Percentiles rank a stretch among this genome's conserved stretches.
phyloP scores from a whole-genome alignment of 495 filamentous ascomycete species.

The Aspergillus bridgeri region DNA sequence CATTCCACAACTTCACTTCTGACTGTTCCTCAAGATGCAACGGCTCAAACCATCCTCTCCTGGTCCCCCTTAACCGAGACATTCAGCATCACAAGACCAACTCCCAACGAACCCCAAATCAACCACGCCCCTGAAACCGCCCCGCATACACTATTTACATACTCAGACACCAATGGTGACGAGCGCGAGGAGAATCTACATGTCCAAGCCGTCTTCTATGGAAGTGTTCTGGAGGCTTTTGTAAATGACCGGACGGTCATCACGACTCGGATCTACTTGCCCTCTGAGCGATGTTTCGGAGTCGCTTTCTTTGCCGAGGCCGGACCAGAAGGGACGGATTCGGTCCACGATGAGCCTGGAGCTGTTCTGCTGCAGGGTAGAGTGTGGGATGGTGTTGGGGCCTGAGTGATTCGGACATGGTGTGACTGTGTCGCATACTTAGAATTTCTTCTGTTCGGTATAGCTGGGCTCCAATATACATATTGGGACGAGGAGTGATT shows the following conservation, averaged over 20 bases:
- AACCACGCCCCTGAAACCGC: slow-evolving; percentile 29
- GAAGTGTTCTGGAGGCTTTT: slow-evolving; percentile 35
- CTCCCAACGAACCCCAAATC: slow-evolving; percentile 15
- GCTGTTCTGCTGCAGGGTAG: slow-evolving; percentile 16
- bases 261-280: slow-evolving; percentile 29
- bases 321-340: background rate
- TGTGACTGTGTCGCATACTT: too few species aligned
- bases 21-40: slow-evolving; percentile 8
- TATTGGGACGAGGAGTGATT: too few species aligned
- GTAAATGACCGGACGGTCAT: slow-evolving; percentile 35
- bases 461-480: too few species aligned
- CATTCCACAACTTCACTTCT: too few species aligned
- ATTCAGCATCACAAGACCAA: slow-evolving; percentile 30
- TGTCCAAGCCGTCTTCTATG: slow-evolving; percentile 33
- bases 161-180: slow-evolving; percentile 10
- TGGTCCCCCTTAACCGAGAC: slow-evolving; percentile 28
- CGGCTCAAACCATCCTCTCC: slow-evolving; percentile 19
- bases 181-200: slow-evolving; percentile 27
- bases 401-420: background rate
- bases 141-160: slow-evolving; percentile 35
- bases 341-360: background rate
- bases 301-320: slow-evolving; percentile 22
- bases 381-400: slow-evolving; percentile 29
- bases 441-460: background rate
- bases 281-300: slow-evolving; percentile 17